A percentile compares a stretch with the other conserved stretches of the same genome.
phyloP scores from a whole-genome alignment of 1,284 basidiomycete genomes.

The Apiotrichum laibachii region DNA sequence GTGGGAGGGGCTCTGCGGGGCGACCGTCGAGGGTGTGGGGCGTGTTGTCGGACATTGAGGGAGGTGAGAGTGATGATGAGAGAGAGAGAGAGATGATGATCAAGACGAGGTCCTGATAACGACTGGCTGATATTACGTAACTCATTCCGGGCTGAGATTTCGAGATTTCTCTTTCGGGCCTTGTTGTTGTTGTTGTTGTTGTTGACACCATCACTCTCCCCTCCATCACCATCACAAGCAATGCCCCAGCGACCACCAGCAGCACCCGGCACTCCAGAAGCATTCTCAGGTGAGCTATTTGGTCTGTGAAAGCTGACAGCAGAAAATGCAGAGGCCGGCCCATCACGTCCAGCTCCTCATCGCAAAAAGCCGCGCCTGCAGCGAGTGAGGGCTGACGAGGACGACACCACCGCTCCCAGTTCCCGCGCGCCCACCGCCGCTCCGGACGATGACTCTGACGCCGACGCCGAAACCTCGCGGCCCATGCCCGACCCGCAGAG shows the following conservation, averaged over 20 bases:
- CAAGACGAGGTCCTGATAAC: not conserved
- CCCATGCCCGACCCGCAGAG: too few relatives aligned
- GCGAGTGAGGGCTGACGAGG: not conserved
- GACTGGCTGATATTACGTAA: too few relatives aligned
- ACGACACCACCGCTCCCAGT: not conserved
- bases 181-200: not conserved
- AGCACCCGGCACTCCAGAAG: not conserved
- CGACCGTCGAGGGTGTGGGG: constrained; percentile 34
- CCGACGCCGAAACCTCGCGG: not conserved
- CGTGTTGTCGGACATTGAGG: constrained; percentile 8
- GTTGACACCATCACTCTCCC: not conserved
- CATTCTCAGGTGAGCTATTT: not conserved
- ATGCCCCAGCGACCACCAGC: not conserved
- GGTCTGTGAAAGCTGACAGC: not conserved
- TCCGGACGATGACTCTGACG: not conserved
- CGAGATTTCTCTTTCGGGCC: too few relatives aligned
- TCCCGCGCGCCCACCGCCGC: not conserved
- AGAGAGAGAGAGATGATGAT: too few relatives aligned
- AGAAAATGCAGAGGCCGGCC: constrained; percentile 1
- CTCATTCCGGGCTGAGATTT: not conserved
- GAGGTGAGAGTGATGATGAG: not conserved
- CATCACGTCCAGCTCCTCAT: not conserved
- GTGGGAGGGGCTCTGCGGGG: constrained; percentile 35
- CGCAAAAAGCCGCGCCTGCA: too few relatives aligned
- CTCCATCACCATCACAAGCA: too few relatives aligned